A percentile compares a stretch with the other conserved stretches of the same genome.
phyloP scores from a whole-genome alignment of 2,329 filamentous ascomycete species.

The Onygenales sp. region DNA sequence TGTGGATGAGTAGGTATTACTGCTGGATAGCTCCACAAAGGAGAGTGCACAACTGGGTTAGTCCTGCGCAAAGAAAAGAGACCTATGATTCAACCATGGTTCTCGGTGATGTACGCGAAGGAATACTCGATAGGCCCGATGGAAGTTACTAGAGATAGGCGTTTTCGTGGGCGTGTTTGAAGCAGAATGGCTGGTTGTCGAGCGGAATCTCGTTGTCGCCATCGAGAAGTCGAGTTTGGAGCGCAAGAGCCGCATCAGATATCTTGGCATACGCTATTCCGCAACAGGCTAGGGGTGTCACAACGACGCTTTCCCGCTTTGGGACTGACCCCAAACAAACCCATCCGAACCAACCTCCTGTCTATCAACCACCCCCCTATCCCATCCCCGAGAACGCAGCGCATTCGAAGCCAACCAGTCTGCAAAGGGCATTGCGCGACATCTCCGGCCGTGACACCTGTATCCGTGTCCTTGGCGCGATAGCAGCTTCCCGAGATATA shows the following conservation, averaged over 20 bases:
- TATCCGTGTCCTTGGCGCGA: too few relatives aligned
- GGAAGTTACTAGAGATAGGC: neutral
- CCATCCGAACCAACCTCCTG: conserved; percentile 1
- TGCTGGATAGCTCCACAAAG: conserved; percentile 10
- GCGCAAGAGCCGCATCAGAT: neutral
- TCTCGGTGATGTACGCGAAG: neutral
- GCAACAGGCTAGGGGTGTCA: conserved; percentile 11
- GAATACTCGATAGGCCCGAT: neutral
- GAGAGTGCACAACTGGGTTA: neutral
- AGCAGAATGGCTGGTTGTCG: neutral
- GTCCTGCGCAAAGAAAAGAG: neutral
- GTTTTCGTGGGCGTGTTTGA: neutral
- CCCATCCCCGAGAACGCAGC: neutral
- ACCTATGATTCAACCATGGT: neutral
- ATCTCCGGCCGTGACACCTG: neutral
- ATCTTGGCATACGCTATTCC: conserved; percentile 12
- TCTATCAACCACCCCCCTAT: neutral
- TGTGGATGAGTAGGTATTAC: conserved; percentile 38
- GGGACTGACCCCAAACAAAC: conserved; percentile 5
- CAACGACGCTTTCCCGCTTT: conserved; percentile 5
- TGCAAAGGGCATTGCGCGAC: neutral
- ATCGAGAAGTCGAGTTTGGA: neutral
- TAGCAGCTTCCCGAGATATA: neutral
- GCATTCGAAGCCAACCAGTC: neutral
- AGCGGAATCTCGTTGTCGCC: neutral